Percentiles rank a stretch among this genome's conserved stretches.
These are phyloP conservation scores for Viridothelium virens DNA, from an alignment of 495 filamentous ascomycete species.

Conservation along the genomic window DNA sequence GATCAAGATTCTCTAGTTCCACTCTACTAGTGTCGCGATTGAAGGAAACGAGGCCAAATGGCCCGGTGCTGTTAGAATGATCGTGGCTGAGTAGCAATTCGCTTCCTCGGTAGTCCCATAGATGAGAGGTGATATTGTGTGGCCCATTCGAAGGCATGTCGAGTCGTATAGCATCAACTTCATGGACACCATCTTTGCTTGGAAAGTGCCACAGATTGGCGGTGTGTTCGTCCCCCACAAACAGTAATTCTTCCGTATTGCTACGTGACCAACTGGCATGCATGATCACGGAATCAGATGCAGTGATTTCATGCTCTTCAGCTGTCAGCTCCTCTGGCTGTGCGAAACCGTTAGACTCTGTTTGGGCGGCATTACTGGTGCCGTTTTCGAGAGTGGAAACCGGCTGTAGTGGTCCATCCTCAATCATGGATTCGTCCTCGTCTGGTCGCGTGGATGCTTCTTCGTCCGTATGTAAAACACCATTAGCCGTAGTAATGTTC, in stretches of 20 bases:
- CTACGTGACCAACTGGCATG: background rate
- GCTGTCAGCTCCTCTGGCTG: background rate
- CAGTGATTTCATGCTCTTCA: background rate
- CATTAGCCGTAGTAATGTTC: background rate
- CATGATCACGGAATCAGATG: background rate
- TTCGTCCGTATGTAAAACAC: background rate
- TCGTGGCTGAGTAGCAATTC: background rate
- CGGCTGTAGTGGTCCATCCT: background rate
- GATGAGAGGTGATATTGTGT: background rate
- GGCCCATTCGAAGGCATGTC: background rate
- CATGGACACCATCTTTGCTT: background rate
- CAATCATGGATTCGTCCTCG: constrained; percentile 2
- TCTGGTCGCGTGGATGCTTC: background rate
- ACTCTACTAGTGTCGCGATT: background rate
- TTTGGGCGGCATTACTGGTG: background rate
- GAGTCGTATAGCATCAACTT: background rate
- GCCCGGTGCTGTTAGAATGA: background rate
- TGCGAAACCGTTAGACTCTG: background rate
- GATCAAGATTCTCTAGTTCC: constrained; percentile 4
- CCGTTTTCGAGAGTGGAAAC: constrained; percentile 5
- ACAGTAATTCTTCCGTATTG: background rate
- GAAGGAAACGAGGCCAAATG: constrained; percentile 1
- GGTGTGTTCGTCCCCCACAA: background rate
- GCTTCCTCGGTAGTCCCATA: background rate
- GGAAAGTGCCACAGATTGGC: background rate